Evolutionary conservation across 1,284 basidiomycete genomes (phyloP), one percentile per base, ranked within the genome.

Genomic region (Mycena citricolor): DNA sequence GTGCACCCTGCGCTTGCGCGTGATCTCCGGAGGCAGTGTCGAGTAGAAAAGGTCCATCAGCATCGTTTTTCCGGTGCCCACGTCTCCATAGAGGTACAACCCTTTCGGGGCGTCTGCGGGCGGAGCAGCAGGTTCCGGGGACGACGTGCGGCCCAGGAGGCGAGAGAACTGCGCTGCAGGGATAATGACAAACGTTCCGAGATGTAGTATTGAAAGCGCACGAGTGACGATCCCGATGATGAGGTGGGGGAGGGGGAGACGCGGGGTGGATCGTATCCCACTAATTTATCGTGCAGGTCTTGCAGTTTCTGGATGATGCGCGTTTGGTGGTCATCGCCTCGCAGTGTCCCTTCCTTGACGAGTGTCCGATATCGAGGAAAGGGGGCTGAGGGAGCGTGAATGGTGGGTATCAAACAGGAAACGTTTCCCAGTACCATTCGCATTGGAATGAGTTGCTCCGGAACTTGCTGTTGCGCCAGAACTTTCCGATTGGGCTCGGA

Each of bases 41-140:
- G 88, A 83, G 72, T 92, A 93, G 68, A 99, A 97, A 14, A 99
- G 73, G 65, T 99, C 97, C 97, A 99, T 99, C 51, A 99, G 83
- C 94, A 99, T 98, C 1, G 90, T 91, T 75, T 93, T 93, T 19
- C 97, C 95, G 4, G 94, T 98, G 1, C 95, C 95, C 43, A 99
- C 97, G 54, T 94, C 90, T 28, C 97, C 97, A 63, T 90, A 94
- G n/a, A 99, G 82, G 66, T 99, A 99, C 19, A 99, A 74, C 10
- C 94, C 92, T 55, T 87, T 87, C 0, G 94, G 95, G 2, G 81
- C 74, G 37, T 77, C 63, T 16, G 73, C 67, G 3, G 76, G 76
- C 4, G 73, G 61, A 12, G 64, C 52, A 5, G 68, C 61, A 13
- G 74, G 68, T 23, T 67, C 56, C 13, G 68, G 57, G n/a, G 67